Base-by-base conservation (phyloP, 345 rosid genomes). In the Populus simonii region DNA sequence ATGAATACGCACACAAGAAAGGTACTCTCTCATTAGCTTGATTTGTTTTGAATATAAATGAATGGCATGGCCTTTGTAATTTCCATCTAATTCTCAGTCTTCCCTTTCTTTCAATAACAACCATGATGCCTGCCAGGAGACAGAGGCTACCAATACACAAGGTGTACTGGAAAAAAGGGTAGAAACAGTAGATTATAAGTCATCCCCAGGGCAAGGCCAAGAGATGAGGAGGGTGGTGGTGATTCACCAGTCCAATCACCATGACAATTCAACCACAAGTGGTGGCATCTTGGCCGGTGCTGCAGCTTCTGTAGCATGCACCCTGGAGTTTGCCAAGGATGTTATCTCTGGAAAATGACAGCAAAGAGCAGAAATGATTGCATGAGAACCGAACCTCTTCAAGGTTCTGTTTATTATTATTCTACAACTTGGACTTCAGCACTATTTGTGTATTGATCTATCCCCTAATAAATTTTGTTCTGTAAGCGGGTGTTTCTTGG, bases 281-380 rank as follows among this genome's bases (percentile, higher is more conserved):
- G 93, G 94, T 0, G 89, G 91, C 22, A 76, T 90, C 75, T 81
- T 92, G 78, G 77, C 83, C 1, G 85, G 76, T 31, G 96, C 98
- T 5, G 94, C 94, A 10, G 92, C 87, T 0, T 87, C 93, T 5
- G 91, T 80, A 5, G 86, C 84, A 12, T 72, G 84, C 27, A 80
- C 91, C 73, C 87, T 92, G 73, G 79, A 90, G 71, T 85, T 91
- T 11, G 91, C 93, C 55, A 85, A 88, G 87, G 83, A 91, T 71
- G 91, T 74, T 18, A 73, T 61, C 71, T 59, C 72, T 16, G 39
- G 49, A 12, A 45, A 38, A 38, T 38, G 41, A 38, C 41, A 38
- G 41, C 41, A 33, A 66, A 36, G 12, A 67, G 16, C 5, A 67
- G 25, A 67, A 36, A 7, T 29, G 70, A 18, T 66, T 4, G 45